These are phyloP conservation scores for Halenospora varia DNA, from an alignment of 495 filamentous ascomycete genomes.

Conservation along the genomic window DNA sequence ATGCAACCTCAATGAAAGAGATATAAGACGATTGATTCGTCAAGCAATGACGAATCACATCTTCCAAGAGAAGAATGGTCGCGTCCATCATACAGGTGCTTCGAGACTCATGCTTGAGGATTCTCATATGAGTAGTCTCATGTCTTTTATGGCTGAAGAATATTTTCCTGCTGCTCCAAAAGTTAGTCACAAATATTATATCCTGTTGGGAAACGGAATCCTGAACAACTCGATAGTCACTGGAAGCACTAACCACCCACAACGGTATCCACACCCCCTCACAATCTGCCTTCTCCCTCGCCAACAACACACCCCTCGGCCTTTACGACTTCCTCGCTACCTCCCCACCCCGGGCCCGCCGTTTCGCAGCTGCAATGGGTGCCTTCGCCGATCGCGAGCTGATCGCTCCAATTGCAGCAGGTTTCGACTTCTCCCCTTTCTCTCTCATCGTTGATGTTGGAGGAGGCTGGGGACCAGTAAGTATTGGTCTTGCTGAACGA, in stretches of 20 bases:
- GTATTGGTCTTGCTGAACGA: conserved; percentile 36
- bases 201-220: no score
- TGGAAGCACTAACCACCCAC: no score
- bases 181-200: neutral
- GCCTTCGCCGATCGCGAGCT: neutral
- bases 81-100: conserved; percentile 48
- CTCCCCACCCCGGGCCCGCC: no score
- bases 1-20: conserved; percentile 33
- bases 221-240: no score
- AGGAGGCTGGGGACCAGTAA: conserved; percentile 48
- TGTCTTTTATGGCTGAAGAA: neutral
- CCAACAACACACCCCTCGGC: neutral
- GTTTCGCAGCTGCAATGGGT: neutral
- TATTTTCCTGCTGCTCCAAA: neutral
- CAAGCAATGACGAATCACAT: conserved; percentile 48
- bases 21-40: conserved; percentile 45
- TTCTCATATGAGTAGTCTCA: conserved; percentile 25
- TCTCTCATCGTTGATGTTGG: conserved; percentile 31
- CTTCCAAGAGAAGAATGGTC: conserved; percentile 44
- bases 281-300: neutral
- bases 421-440: neutral
- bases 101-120: conserved; percentile 37
- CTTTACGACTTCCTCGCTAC: neutral
- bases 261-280: neutral
- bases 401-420: neutral